A percentile compares a stretch with the other conserved stretches of the same genome.
These are phyloP conservation scores for Malus fusca DNA, from an alignment of 306 rosid genomes.

Conservation along the genomic window DNA sequence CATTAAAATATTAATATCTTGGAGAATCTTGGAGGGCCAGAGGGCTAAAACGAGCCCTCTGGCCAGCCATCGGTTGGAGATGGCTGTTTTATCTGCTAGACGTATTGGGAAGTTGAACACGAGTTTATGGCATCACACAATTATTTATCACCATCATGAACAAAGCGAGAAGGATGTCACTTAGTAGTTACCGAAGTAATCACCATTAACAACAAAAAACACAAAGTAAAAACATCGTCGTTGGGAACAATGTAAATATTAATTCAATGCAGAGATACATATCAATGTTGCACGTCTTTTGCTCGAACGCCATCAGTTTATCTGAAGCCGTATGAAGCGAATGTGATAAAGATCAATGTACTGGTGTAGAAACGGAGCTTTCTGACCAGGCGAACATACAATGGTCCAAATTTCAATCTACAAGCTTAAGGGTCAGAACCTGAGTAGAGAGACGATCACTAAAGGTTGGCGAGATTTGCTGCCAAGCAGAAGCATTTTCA, in stretches of 20 bases:
- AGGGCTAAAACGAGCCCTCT: too few relatives aligned
- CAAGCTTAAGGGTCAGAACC: slow-evolving; percentile 2
- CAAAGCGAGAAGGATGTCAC: background rate
- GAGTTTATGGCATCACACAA: too few relatives aligned
- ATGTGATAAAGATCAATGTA: background rate
- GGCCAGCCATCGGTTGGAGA: too few relatives aligned
- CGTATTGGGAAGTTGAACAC: too few relatives aligned
- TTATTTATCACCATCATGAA: too few relatives aligned
- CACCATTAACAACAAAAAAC: background rate
- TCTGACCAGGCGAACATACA: slow-evolving; percentile 12
- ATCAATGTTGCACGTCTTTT: slow-evolving; percentile 1
- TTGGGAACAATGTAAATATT: background rate
- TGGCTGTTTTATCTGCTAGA: too few relatives aligned
- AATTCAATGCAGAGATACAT: slow-evolving; percentile 8
- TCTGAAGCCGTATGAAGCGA: slow-evolving; percentile 5
- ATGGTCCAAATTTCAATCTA: background rate
- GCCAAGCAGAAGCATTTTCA: slow-evolving; percentile 4
- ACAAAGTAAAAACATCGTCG: background rate
- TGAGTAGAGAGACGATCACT: slow-evolving; percentile 3
- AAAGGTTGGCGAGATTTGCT: background rate
- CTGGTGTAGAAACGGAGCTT: background rate
- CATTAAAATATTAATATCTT: too few relatives aligned
- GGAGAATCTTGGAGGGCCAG: too few relatives aligned
- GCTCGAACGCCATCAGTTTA: background rate
- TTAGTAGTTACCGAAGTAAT: background rate